Evolutionary conservation across 1,284 basidiomycete genomes (phyloP).

Genomic region (Fomes fomentarius): DNA sequence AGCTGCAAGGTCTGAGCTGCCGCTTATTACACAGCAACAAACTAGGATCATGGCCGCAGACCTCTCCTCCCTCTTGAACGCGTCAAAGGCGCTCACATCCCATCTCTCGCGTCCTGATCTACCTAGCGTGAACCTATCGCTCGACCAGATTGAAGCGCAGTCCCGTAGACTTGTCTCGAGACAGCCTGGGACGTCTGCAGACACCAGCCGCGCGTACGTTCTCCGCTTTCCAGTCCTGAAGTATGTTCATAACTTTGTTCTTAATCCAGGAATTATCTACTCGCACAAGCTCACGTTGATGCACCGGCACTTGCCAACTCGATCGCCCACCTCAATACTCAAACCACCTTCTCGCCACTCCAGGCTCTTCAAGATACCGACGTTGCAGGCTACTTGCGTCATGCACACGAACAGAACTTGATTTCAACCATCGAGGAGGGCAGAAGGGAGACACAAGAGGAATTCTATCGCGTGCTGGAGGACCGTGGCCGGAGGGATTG

Average conservation of each 20-base stretch:
- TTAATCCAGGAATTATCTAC: conserved; percentile 73
- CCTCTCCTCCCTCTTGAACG: conserved; percentile 69
- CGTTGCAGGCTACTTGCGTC: conserved; percentile 85
- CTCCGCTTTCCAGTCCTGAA: too few species aligned
- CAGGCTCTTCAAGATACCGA: conserved; percentile 92
- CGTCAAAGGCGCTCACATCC: conserved; percentile 73
- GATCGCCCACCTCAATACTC: conserved; percentile 81
- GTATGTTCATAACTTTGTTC: too few species aligned
- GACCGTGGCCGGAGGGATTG: conserved; percentile 81
- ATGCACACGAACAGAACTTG: conserved; percentile 92
- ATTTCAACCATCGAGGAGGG: conserved; percentile 94
- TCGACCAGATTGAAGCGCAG: conserved; percentile 93
- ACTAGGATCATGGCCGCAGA: conserved; percentile 47
- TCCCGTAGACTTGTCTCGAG: conserved; percentile 78
- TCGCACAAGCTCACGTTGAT: conserved; percentile 91
- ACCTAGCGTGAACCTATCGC: conserved; percentile 83
- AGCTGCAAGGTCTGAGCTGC: too few species aligned
- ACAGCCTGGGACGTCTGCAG: conserved; percentile 62
- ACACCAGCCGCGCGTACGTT: conserved; percentile 79
- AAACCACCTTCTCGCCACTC: conserved; percentile 86
- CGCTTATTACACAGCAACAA: too few species aligned
- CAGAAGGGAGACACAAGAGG: conserved; percentile 81
- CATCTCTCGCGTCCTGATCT: conserved; percentile 79
- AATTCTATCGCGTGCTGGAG: conserved; percentile 83
- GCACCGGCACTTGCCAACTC: conserved; percentile 78